These are phyloP conservation scores for Mycena olivaceomarginata DNA, from an alignment of 768 basidiomycete species.

Conservation along the genomic window DNA sequence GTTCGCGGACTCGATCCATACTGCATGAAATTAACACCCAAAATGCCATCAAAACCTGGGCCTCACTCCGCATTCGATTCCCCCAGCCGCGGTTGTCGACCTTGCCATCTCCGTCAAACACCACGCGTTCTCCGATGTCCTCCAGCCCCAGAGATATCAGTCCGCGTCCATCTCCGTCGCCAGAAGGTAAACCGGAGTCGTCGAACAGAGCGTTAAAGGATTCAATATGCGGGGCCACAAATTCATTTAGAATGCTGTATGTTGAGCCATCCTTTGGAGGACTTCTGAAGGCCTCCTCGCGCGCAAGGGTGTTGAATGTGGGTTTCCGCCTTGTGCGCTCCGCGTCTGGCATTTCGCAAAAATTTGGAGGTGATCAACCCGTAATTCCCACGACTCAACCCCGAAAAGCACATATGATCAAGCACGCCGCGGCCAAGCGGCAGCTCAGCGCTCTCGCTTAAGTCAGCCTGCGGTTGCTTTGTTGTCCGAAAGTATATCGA, in stretches of 20 bases:
- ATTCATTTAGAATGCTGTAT: conserved; percentile 91
- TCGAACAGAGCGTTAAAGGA: conserved; percentile 98
- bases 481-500: too few species aligned
- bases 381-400: neutral
- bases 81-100: conserved; percentile 79
- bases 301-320: conserved; percentile 88
- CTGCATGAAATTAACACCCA: conserved; percentile 64
- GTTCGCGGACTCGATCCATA: conserved; percentile 92
- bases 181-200: conserved; percentile 86
- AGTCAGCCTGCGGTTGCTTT: too few species aligned
- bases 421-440: too few species aligned
- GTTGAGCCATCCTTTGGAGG: conserved; percentile 83
- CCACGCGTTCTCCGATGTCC: conserved; percentile 94
- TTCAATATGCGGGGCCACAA: conserved; percentile 95
- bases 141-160: conserved; percentile 85
- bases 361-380: conserved; percentile 12
- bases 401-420: too few species aligned
- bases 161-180: conserved; percentile 87
- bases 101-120: conserved; percentile 87
- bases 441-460: too few species aligned
- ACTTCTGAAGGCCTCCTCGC: conserved; percentile 86
- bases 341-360: conserved; percentile 72
- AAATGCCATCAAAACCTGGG: conserved; percentile 9
- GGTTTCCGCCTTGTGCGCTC: conserved; percentile 60
- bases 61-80: conserved; percentile 90